phyloP scores from a whole-genome alignment of 176 grass and related monocot species.

The Guadua angustifolia region DNA sequence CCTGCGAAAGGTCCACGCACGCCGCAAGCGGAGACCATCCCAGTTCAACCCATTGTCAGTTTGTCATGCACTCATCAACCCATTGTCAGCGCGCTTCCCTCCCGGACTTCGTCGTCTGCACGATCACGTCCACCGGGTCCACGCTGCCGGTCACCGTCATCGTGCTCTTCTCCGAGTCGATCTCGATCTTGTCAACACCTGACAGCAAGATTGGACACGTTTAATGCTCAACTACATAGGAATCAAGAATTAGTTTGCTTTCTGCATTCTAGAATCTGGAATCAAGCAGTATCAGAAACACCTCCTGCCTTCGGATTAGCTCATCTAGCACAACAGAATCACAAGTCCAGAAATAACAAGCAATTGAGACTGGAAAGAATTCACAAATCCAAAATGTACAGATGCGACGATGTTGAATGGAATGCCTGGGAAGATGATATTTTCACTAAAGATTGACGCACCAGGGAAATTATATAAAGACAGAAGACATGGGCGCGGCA shows the following conservation, averaged over 20 bases:
- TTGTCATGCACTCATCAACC: no score
- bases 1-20: no score
- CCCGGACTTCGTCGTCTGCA: no score
- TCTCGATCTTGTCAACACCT: conserved; percentile 83
- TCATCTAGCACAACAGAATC: not conserved
- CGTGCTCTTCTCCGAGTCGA: conserved; percentile 67
- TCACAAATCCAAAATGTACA: not conserved
- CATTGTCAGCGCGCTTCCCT: no score
- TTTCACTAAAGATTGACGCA: conserved; percentile 4
- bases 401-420: not conserved
- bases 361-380: not conserved
- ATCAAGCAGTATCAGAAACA: not conserved
- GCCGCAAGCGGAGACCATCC: no score
- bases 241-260: no score
- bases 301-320: not conserved
- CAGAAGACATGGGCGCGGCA: not conserved
- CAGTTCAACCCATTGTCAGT: no score
- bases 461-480: not conserved
- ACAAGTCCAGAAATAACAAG: not conserved
- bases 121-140: no score
- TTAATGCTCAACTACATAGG: no score
- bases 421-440: not conserved
- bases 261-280: not conserved
- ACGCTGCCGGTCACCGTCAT: conserved; percentile 17
- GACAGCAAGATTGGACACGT: not conserved